Base-by-base conservation (phyloP, 805 yeast genomes). In the Candida glaebosa region DNA sequence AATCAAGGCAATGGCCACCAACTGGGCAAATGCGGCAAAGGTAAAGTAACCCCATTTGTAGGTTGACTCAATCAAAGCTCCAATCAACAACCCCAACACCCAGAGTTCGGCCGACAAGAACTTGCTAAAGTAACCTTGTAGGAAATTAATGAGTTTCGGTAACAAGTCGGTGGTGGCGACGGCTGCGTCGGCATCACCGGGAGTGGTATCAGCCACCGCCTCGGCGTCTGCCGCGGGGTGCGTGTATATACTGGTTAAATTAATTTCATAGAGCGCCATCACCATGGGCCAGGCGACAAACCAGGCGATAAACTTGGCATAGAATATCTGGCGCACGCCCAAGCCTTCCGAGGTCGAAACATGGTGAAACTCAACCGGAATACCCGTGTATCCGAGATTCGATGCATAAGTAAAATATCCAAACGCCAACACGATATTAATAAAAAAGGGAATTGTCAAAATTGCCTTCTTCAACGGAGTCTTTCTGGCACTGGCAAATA, bases 11-110 rank as follows among this genome's bases (percentile, higher is more conserved):
- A 72, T 57, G 15, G 68, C 67, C 41, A 67, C 63, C 44, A 76
- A 46, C 59, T 69, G 63, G 28, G 72, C 69, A 44, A 60, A 59
- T 31, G 67, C 66, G 22, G 76, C 79, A 57, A 81, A 76, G 5
- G 76, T 71, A 60, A 76, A 81, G 66, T 77, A 81, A 56, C 87
- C 87, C 85, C 85, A 81, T 58, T 78, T 81, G 61, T 81, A 81
- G 34, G 77, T 61, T 6, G 83, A 71, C 25, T 56, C 48, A 44
- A 81, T 75, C 48, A 81, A 63, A 16, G 75, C 45, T 52, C 84
- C 86, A 53, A 81, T 71, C 57, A 81, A 69, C 32, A 77, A 64
- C 33, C 78, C 72, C 39, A 81, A 65, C 31, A 79, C 78, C 53
- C 67, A 74, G 16, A 75, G 68, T 54, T 67, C 77, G 35, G 65